phyloP scores from a whole-genome alignment of 768 basidiomycete genomes.

The Boletus pseudopeckii region DNA sequence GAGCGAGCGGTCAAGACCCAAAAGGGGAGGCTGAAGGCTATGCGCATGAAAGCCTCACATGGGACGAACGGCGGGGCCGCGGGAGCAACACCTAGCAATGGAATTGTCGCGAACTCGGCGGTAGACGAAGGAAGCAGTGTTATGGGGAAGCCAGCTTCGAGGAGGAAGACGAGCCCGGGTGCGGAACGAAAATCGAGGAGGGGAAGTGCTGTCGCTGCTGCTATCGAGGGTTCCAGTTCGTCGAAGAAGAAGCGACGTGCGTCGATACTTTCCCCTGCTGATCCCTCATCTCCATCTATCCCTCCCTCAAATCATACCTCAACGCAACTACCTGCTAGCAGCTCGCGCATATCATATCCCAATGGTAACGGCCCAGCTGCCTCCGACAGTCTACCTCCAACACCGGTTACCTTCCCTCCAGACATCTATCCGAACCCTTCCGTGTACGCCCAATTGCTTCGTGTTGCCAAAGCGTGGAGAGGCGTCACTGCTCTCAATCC shows the following conservation, averaged over 20 bases:
- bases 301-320: constrained; percentile 9
- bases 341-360: constrained; percentile 16
- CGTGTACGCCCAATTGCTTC: constrained; percentile 48
- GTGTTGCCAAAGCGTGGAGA: constrained; percentile 62
- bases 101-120: constrained; percentile 6
- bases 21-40: constrained; percentile 36
- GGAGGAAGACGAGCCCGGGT: constrained; percentile 37
- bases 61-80: constrained; percentile 20
- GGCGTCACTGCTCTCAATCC: constrained; percentile 58
- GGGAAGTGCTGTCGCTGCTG: constrained; percentile 34
- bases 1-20: constrained; percentile 47
- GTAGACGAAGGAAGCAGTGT: constrained; percentile 16
- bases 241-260: constrained; percentile 38
- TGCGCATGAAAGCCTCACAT: constrained; percentile 27
- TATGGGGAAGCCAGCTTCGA: constrained; percentile 26
- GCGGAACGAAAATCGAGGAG: constrained; percentile 38
- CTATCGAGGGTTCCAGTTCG: constrained; percentile 32
- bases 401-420: constrained; percentile 38
- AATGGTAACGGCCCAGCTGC: constrained; percentile 4
- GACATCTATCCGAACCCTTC: constrained; percentile 31
- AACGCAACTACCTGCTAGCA: constrained; percentile 13
- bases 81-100: constrained; percentile 20
- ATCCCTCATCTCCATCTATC: constrained; percentile 19
- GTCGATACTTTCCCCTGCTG: constrained; percentile 32
- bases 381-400: constrained; percentile 15